phyloP scores from a whole-genome alignment of 306 rosid genomes.

The Vachellia pachyceras region DNA sequence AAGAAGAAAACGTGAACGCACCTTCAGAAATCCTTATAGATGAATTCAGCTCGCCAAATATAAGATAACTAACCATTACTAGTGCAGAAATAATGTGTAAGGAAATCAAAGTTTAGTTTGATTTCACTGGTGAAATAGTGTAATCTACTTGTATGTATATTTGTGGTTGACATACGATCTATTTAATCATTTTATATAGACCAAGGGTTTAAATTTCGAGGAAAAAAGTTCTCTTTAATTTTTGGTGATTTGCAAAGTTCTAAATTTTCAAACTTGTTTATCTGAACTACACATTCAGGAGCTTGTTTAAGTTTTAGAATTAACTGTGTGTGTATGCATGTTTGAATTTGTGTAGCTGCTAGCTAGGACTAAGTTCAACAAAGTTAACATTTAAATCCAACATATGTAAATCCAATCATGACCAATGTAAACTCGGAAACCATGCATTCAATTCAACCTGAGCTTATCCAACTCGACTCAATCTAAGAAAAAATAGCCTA shows the following conservation, averaged over 20 bases:
- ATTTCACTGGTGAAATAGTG: background rate
- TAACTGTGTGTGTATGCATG: too few relatives aligned
- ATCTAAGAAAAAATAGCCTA: too few relatives aligned
- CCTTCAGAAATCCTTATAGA: background rate
- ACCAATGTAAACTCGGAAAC: too few relatives aligned
- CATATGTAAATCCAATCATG: too few relatives aligned
- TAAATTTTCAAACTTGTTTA: too few relatives aligned
- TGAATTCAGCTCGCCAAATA: background rate
- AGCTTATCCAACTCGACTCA: too few relatives aligned
- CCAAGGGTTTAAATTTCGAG: background rate
- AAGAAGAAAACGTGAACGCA: background rate
- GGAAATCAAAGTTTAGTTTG: background rate
- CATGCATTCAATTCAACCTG: too few relatives aligned
- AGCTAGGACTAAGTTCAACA: too few relatives aligned
- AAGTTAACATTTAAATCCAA: too few relatives aligned
- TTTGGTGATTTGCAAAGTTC: too few relatives aligned
- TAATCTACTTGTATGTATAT: background rate
- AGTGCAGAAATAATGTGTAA: background rate
- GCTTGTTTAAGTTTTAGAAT: background rate
- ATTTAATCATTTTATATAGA: background rate
- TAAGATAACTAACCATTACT: background rate
- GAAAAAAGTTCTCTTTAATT: too few relatives aligned
- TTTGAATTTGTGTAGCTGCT: too few relatives aligned
- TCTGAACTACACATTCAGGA: background rate
- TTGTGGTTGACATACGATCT: background rate